Percentiles rank a stretch among this genome's conserved stretches.
phyloP scores from a whole-genome alignment of 1,139 yeast genomes.

The Taiozyma sp. region DNA sequence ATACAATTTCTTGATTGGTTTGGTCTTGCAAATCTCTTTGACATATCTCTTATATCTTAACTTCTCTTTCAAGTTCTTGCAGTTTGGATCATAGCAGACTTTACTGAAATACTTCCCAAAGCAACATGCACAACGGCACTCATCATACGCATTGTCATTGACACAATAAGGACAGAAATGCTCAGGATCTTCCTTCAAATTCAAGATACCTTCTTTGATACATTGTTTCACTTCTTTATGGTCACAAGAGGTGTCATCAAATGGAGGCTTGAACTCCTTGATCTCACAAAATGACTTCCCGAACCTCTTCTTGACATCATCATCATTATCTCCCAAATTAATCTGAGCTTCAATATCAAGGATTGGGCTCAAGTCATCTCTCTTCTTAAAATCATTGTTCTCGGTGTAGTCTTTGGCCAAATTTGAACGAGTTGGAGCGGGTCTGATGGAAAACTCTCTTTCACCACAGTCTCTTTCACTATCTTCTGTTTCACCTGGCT shows the following conservation, averaged over 20 bases:
- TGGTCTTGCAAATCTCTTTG: constrained; percentile 19
- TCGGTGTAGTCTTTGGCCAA: not conserved
- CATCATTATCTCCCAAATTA: constrained; percentile 5
- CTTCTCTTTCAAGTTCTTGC: constrained; percentile 17
- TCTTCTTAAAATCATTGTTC: not conserved
- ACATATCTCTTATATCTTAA: constrained; percentile 22
- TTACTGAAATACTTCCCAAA: constrained; percentile 22
- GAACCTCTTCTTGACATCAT: constrained; percentile 13
- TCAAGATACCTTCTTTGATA: constrained; percentile 18
- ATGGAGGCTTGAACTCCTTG: constrained; percentile 18
- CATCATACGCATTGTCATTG: constrained; percentile 23
- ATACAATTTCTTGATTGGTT: constrained; percentile 10
- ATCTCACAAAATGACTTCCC: constrained; percentile 16
- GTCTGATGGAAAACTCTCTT: not conserved
- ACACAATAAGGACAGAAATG: constrained; percentile 23
- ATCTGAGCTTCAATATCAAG: not conserved
- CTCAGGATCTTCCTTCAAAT: constrained; percentile 18
- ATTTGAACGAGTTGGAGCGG: constrained; percentile 4
- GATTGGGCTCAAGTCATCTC: not conserved
- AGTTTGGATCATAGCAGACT: constrained; percentile 23
- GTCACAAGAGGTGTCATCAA: constrained; percentile 18
- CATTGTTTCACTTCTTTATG: constrained; percentile 17
- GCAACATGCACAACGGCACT: constrained; percentile 25
- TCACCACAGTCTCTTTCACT: constrained; percentile 4
- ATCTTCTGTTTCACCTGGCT: not conserved